These are phyloP conservation scores for Mucor lusitanicus DNA, from an alignment of 371 early-diverging fungal species.

Conservation along the genomic window DNA sequence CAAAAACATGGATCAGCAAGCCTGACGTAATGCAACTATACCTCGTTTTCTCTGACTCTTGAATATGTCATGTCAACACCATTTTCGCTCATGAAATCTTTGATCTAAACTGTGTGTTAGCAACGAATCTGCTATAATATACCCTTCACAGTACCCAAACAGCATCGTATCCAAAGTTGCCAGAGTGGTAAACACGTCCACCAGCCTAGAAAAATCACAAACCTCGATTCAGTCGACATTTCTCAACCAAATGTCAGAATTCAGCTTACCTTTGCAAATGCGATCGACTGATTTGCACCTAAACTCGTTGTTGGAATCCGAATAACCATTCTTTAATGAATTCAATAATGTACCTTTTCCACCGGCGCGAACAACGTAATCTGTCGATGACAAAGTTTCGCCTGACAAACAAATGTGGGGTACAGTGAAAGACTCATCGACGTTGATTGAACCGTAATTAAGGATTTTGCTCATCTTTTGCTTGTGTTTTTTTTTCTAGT, in stretches of 20 bases:
- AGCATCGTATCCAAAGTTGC: slow-evolving; percentile 88
- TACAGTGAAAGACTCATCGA: slow-evolving; percentile 86
- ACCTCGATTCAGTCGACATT: background rate
- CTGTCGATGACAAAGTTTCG: slow-evolving; percentile 76
- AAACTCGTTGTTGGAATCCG: background rate
- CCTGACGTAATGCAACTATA: background rate
- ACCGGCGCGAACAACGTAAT: slow-evolving; percentile 72
- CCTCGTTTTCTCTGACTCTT: slow-evolving; percentile 34
- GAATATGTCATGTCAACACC: slow-evolving; percentile 46
- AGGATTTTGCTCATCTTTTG: slow-evolving; percentile 53
- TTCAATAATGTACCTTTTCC: slow-evolving; percentile 70
- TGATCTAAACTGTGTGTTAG: slow-evolving; percentile 3
- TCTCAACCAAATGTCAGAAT: background rate
- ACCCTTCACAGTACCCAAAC: slow-evolving; percentile 39
- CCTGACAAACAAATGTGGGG: slow-evolving; percentile 82
- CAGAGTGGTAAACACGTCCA: slow-evolving; percentile 70
- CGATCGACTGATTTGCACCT: slow-evolving; percentile 88
- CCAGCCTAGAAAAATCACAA: slow-evolving; percentile 53
- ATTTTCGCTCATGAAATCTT: slow-evolving; percentile 33
- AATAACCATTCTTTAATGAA: too few relatives aligned
- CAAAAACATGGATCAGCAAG: background rate
- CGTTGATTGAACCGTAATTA: slow-evolving; percentile 85
- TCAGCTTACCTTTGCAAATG: slow-evolving; percentile 62
- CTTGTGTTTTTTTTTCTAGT: background rate
- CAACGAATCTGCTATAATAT: background rate